phyloP scores from a whole-genome alignment of 2,329 filamentous ascomycete genomes.

The Claviceps purpurea region DNA sequence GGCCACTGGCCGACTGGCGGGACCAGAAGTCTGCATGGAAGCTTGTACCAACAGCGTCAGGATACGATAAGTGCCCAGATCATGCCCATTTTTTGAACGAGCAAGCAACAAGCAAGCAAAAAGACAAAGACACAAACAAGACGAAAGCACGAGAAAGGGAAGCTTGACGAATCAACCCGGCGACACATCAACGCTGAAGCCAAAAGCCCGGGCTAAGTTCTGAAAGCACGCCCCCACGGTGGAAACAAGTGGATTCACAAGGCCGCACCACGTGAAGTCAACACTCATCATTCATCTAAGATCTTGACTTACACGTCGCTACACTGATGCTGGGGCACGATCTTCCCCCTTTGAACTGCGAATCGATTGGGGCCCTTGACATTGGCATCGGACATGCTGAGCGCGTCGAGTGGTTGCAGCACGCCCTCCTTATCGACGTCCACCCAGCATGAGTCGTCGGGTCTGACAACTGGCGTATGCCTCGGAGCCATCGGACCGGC shows the following conservation, averaged over 20 bases:
- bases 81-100: neutral
- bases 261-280: neutral
- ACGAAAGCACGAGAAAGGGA: neutral
- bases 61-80: neutral
- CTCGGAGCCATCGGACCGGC: neutral
- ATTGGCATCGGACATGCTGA: slow-evolving; percentile 13
- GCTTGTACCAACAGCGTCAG: neutral
- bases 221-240: neutral
- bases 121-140: neutral
- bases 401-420: slow-evolving; percentile 16
- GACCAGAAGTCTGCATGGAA: neutral
- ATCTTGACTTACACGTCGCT: slow-evolving; percentile 16
- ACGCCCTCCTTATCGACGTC: slow-evolving; percentile 7
- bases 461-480: neutral
- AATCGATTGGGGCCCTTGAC: slow-evolving; percentile 16
- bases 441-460: slow-evolving; percentile 2
- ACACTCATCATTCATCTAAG: neutral
- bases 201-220: neutral
- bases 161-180: slow-evolving; percentile 5
- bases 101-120: neutral
- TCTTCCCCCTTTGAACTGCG: slow-evolving; percentile 20
- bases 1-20: neutral
- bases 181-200: neutral
- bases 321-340: slow-evolving; percentile 15
- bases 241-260: neutral